Conservation (phyloP, 306 rosid species). For the Dryas alaskensis region DNA sequence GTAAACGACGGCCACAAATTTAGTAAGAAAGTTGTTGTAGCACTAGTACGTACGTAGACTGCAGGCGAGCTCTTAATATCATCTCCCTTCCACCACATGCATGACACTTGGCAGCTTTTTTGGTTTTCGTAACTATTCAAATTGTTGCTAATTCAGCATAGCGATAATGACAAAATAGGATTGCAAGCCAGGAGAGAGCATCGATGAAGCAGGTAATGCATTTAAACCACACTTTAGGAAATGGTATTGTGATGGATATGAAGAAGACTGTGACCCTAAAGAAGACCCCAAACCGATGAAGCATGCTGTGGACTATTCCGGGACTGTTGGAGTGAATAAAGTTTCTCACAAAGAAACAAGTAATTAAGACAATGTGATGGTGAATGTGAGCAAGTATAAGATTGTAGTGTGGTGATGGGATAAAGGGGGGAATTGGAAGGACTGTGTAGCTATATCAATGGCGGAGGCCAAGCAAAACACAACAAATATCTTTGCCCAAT, state of each 20-base stretch:
- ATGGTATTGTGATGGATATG: neutral
- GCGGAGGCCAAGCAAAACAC: conserved; percentile 8
- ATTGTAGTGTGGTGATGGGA: no score
- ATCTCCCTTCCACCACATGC: no score
- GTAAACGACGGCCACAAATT: no score
- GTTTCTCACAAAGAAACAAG: conserved; percentile 1
- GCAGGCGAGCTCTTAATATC: no score
- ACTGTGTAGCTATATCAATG: neutral
- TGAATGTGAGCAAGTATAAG: neutral
- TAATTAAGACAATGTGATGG: neutral
- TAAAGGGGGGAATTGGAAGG: neutral
- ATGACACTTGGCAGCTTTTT: no score
- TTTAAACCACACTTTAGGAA: neutral
- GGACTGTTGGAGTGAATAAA: neutral
- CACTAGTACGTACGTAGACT: no score
- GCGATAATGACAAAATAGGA: neutral
- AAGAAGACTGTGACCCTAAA: conserved; percentile 2
- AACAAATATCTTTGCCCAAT: neutral
- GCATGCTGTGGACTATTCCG: neutral
- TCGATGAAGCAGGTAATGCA: neutral
- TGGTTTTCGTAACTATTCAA: no score
- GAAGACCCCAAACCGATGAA: conserved; percentile 7
- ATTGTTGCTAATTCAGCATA: no score
- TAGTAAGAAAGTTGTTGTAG: no score
- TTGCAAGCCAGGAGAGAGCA: neutral